Conservation (phyloP, 1,284 basidiomycete genomes). For the Puccinia horiana region DNA sequence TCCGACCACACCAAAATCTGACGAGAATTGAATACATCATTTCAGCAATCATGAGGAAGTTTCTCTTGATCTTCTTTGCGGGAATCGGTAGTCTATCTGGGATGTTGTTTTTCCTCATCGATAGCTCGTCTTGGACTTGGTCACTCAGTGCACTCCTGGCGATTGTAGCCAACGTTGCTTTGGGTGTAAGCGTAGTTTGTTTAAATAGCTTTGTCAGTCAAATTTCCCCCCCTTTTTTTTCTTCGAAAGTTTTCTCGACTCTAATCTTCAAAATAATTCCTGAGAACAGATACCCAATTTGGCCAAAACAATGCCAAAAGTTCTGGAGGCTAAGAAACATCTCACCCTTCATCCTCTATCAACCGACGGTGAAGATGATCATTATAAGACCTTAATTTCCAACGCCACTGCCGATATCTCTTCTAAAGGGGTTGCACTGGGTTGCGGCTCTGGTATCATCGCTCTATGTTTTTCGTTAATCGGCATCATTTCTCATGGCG, state of each 20-base stretch:
- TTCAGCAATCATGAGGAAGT: slow-evolving; percentile 73
- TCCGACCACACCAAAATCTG: slow-evolving; percentile 15
- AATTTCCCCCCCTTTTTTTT: slow-evolving; percentile 64
- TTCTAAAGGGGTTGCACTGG: slow-evolving; percentile 76
- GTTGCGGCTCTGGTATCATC: slow-evolving; percentile 72
- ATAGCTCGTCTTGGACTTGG: slow-evolving; percentile 72
- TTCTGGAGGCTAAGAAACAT: neutral
- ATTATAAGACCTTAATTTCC: neutral
- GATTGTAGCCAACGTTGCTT: slow-evolving; percentile 74
- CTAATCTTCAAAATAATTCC: neutral
- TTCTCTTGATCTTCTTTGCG: slow-evolving; percentile 73
- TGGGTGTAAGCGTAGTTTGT: slow-evolving; percentile 79
- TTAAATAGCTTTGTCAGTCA: slow-evolving; percentile 76
- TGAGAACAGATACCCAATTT: slow-evolving; percentile 55
- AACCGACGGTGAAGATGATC: slow-evolving; percentile 23
- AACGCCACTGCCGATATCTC: slow-evolving; percentile 75
- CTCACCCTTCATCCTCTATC: neutral
- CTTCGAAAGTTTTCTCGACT: slow-evolving; percentile 63
- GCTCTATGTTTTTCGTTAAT: slow-evolving; percentile 71
- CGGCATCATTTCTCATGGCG: slow-evolving; percentile 68
- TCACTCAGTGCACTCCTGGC: slow-evolving; percentile 67
- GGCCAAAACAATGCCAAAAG: slow-evolving; percentile 52
- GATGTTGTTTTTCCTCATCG: slow-evolving; percentile 70
- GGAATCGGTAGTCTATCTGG: slow-evolving; percentile 69
- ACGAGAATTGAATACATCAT: neutral